phyloP scores from a whole-genome alignment of 1,284 basidiomycete species.

The Sanguinoderma infundibulare region DNA sequence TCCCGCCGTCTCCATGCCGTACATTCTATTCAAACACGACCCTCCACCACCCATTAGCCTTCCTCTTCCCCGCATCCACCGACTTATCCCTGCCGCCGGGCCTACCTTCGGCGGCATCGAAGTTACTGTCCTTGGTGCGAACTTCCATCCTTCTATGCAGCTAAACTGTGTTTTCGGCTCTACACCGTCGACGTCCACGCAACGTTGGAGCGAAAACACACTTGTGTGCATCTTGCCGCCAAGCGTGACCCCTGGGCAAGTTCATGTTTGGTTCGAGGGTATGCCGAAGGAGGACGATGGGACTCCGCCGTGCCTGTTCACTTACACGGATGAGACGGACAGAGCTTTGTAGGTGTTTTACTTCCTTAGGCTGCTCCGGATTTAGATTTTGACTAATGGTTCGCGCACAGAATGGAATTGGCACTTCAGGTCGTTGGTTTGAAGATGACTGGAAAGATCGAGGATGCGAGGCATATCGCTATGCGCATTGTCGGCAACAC shows the following conservation, averaged over 20 bases:
- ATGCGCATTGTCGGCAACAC: conserved; percentile 79
- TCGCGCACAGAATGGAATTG: conserved; percentile 80
- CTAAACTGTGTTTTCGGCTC: conserved; percentile 90
- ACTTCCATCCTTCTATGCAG: conserved; percentile 77
- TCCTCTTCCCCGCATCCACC: conserved; percentile 73
- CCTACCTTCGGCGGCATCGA: conserved; percentile 94
- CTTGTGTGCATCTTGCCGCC: conserved; percentile 94
- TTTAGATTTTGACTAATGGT: too few species aligned
- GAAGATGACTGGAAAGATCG: conserved; percentile 95
- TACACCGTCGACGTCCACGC: conserved; percentile 80
- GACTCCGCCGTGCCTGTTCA: conserved; percentile 71
- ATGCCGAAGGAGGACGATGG: conserved; percentile 63
- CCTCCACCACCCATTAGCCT: conserved; percentile 49
- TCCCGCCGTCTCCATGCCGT: conserved; percentile 44
- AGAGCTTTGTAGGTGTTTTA: conserved; percentile 71
- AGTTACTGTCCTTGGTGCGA: conserved; percentile 91
- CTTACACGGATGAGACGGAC: conserved; percentile 91
- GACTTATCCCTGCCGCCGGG: conserved; percentile 90
- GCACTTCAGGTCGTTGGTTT: conserved; percentile 93
- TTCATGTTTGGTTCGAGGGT: conserved; percentile 88
- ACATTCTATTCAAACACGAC: conserved; percentile 62
- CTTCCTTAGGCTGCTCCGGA: conserved; percentile 7
- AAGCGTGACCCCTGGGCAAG: conserved; percentile 80
- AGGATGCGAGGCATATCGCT: conserved; percentile 91
- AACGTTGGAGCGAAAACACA: conserved; percentile 93